Percentiles rank a stretch among this genome's conserved stretches.
These are phyloP conservation scores for Monilinia aucupariae DNA, from an alignment of 2,329 filamentous ascomycete genomes.

Conservation along the genomic window DNA sequence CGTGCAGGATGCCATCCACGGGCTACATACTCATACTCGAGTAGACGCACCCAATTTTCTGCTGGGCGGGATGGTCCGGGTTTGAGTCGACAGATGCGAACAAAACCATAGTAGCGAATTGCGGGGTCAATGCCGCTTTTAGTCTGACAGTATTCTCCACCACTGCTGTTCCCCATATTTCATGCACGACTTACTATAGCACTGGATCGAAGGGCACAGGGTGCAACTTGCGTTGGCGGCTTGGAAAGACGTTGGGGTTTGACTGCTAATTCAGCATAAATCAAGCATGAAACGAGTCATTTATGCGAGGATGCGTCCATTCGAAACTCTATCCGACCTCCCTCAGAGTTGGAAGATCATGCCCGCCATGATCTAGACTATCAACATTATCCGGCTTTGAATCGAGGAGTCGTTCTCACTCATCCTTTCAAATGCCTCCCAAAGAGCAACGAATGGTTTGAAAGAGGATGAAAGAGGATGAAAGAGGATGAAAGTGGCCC, in stretches of 20 bases:
- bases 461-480: background rate
- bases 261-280: background rate
- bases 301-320: background rate
- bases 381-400: background rate
- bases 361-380: background rate
- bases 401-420: too few relatives aligned
- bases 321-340: background rate
- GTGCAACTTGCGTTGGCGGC: background rate
- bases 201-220: background rate
- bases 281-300: background rate
- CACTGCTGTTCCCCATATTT: background rate
- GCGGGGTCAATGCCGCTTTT: conserved; percentile 19
- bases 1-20: background rate
- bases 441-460: background rate
- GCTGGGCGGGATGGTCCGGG: background rate
- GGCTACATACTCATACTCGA: background rate
- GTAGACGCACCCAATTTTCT: background rate
- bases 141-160: conserved; percentile 1
- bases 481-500: too few relatives aligned
- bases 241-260: background rate
- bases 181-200: background rate
- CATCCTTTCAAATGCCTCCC: background rate
- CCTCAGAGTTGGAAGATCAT: too few relatives aligned
- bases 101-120: background rate
- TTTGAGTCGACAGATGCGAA: background rate